Evolutionary conservation across 345 rosid species (phyloP), one percentile per base, ranked within the genome.

Genomic region (Sapria himalayana): DNA sequence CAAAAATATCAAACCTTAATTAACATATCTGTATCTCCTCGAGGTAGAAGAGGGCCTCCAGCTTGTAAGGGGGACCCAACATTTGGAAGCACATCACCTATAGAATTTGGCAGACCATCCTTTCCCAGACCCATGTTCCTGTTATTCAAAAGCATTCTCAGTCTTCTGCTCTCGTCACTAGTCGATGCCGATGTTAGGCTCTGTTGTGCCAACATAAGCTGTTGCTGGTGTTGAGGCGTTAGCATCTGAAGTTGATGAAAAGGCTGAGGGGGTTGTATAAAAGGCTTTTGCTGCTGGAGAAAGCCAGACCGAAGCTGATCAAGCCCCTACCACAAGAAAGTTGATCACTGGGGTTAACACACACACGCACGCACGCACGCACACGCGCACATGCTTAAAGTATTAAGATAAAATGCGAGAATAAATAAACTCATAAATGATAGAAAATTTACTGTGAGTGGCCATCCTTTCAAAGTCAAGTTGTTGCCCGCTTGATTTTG

Each of bases 391-490:
- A n/a, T n/a, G n/a, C n/a, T n/a, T n/a, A n/a, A n/a, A n/a, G n/a
- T n/a, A n/a, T n/a, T n/a, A n/a, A n/a, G n/a, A n/a, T n/a, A n/a
- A n/a, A n/a, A n/a, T n/a, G 19, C 10, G 29, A 29, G 29, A 49
- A 41, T 14, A 5, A 7, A 55, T 22, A 17, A 33, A 22, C 18
- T 22, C 31, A 11, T 45, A 45, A 14, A 45, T 16, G 15, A 22
- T 10, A 36, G n/a, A 46, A 35, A 50, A 60, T 78, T 81, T 55
- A 86, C 97, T 0, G 84, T 67, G 37, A 86, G 79, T 3, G 97
- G 97, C 85, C 92, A 81, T 46, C 97, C 97, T 71, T 76, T 86
- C 54, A 86, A 59, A 23, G 97, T 78, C 59, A 86, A 65, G 69
- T 76, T 81, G 60, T 64, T 86, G 46, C 76, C 70, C 34, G 74